Percentiles rank a stretch among this genome's conserved stretches.
phyloP scores from a whole-genome alignment of 2,329 filamentous ascomycete genomes.

The Geosmithia flava region DNA sequence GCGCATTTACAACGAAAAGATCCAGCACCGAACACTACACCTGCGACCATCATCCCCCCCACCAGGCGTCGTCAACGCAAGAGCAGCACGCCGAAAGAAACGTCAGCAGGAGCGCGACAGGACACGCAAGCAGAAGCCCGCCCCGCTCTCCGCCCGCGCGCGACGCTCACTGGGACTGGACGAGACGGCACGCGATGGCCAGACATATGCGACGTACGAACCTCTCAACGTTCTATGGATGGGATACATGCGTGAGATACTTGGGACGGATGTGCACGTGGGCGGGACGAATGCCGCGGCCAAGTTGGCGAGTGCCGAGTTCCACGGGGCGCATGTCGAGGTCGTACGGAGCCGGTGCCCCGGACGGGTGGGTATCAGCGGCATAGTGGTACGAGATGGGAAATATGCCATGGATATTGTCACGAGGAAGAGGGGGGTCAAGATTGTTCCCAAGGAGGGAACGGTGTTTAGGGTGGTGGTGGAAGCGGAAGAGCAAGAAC shows the following conservation, averaged over 20 bases:
- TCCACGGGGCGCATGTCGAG: slow-evolving; percentile 74
- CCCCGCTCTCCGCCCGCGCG: slow-evolving; percentile 67
- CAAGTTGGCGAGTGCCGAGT: slow-evolving; percentile 76
- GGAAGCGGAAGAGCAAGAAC: slow-evolving; percentile 18
- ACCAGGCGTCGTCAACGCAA: slow-evolving; percentile 38
- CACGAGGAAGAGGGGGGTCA: slow-evolving; percentile 57
- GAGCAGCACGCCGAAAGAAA: slow-evolving; percentile 40
- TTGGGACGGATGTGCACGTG: slow-evolving; percentile 48
- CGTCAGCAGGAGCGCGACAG: slow-evolving; percentile 31
- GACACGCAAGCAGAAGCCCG: slow-evolving; percentile 35
- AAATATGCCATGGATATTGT: slow-evolving; percentile 80
- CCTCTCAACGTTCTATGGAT: slow-evolving; percentile 71
- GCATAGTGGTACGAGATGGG: slow-evolving; percentile 82
- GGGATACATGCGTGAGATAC: slow-evolving; percentile 71
- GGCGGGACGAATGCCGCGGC: slow-evolving; percentile 51
- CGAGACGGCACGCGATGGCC: slow-evolving; percentile 54
- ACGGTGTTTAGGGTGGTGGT: slow-evolving; percentile 73
- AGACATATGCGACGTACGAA: slow-evolving; percentile 58
- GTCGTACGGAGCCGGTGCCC: slow-evolving; percentile 74
- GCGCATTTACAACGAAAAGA: slow-evolving; percentile 68
- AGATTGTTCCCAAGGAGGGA: slow-evolving; percentile 79
- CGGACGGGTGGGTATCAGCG: slow-evolving; percentile 68
- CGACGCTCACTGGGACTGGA: slow-evolving; percentile 64
- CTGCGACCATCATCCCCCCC: slow-evolving; percentile 65
- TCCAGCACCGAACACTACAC: slow-evolving; percentile 70